Evolutionary conservation across 176 grass and related monocot species (phyloP).

Genomic region (Bothriochloa decipiens): DNA sequence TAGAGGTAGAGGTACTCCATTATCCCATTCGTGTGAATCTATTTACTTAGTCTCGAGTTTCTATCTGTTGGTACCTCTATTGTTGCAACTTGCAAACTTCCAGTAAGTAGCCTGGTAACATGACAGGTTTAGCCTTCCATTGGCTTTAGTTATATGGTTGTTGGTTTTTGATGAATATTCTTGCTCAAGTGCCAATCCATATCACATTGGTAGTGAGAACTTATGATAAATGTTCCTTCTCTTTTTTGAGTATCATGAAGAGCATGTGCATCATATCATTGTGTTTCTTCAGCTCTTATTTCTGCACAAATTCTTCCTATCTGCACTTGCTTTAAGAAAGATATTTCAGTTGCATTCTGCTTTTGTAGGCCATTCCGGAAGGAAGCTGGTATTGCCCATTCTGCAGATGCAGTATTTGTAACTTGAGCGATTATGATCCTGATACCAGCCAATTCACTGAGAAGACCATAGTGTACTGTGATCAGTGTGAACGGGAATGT

Average conservation of each 20-base stretch:
- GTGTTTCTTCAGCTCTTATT: slow-evolving; percentile 26
- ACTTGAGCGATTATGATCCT: slow-evolving; percentile 57
- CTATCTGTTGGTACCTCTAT: slow-evolving; percentile 5
- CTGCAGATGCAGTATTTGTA: slow-evolving; percentile 70
- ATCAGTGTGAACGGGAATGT: slow-evolving; percentile 83
- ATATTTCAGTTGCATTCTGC: slow-evolving; percentile 26
- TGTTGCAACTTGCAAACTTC: slow-evolving; percentile 7
- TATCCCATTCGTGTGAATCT: background rate
- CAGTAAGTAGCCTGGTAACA: slow-evolving; percentile 18
- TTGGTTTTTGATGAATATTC: background rate
- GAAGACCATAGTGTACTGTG: slow-evolving; percentile 69
- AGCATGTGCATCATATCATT: slow-evolving; percentile 8
- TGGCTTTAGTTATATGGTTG: slow-evolving; percentile 13
- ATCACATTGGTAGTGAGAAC: background rate
- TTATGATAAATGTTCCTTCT: slow-evolving; percentile 29
- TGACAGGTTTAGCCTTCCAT: slow-evolving; percentile 28
- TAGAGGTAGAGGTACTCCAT: slow-evolving; percentile 70
- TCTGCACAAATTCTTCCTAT: slow-evolving; percentile 24
- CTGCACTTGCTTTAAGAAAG: slow-evolving; percentile 35
- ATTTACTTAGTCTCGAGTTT: slow-evolving; percentile 13
- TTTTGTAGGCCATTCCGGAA: slow-evolving; percentile 59
- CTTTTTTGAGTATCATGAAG: slow-evolving; percentile 1
- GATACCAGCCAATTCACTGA: slow-evolving; percentile 51
- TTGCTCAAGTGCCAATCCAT: background rate
- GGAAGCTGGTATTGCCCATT: slow-evolving; percentile 80